phyloP scores from a whole-genome alignment of 2,329 filamentous ascomycete species.

The Trichophyton benhamiae region DNA sequence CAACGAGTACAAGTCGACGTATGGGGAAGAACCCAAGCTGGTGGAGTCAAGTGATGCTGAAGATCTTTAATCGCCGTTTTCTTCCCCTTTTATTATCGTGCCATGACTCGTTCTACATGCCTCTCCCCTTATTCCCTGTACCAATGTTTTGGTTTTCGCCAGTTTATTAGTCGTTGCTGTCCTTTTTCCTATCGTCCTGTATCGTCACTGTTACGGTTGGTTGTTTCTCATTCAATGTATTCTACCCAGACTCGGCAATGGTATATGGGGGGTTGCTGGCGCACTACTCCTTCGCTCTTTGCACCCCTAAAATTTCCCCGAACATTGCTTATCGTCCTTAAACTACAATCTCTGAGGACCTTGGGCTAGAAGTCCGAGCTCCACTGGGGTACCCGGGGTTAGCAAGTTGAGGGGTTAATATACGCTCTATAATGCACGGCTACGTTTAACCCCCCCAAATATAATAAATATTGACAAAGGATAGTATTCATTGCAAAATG shows the following conservation, averaged over 20 bases:
- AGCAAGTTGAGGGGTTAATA: neutral
- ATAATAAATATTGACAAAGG: neutral
- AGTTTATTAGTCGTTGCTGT: neutral
- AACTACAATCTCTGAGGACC: neutral
- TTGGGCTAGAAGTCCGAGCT: neutral
- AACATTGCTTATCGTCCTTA: neutral
- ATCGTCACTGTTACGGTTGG: neutral
- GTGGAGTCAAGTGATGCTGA: neutral
- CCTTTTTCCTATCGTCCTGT: neutral
- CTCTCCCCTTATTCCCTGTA: neutral
- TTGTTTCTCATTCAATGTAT: neutral
- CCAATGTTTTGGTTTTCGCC: neutral
- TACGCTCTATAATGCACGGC: too few relatives aligned
- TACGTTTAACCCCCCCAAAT: too few relatives aligned
- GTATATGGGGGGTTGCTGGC: neutral
- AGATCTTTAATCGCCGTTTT: neutral
- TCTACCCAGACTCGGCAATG: neutral
- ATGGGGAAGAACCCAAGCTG: slow-evolving; percentile 4
- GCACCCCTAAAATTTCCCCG: neutral
- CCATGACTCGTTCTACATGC: neutral
- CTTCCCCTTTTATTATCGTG: neutral
- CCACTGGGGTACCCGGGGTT: neutral
- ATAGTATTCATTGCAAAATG: neutral
- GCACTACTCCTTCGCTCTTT: neutral
- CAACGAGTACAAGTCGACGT: slow-evolving; percentile 15